Evolutionary conservation across 257 asterid species (phyloP).

Genomic region (Voacanga thouarsii): DNA sequence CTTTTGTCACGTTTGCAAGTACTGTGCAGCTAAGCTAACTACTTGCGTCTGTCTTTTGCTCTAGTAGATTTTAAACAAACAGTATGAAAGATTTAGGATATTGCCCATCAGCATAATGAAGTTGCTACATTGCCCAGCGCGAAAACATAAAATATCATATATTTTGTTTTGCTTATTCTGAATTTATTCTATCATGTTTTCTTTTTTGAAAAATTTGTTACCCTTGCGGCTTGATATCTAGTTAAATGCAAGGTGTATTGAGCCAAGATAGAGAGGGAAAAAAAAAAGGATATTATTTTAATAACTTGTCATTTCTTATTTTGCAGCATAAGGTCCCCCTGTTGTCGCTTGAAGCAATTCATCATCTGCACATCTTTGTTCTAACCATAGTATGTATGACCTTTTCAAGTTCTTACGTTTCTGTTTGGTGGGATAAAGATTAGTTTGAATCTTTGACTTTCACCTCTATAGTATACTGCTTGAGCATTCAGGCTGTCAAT

Average conservation of each 20-base stretch:
- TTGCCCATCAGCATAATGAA: not conserved
- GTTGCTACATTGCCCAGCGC: not conserved
- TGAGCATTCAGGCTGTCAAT: slow-evolving; percentile 36
- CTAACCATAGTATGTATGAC: slow-evolving; percentile 61
- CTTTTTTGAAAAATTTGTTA: not conserved
- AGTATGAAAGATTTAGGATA: not conserved
- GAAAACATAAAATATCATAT: too few relatives aligned
- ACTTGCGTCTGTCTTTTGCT: not conserved
- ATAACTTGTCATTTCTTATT: not conserved
- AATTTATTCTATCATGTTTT: not conserved
- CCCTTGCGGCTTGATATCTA: not conserved
- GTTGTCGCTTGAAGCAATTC: slow-evolving; percentile 57
- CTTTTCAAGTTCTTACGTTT: slow-evolving; percentile 60
- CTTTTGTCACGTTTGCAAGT: not conserved
- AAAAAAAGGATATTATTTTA: not conserved
- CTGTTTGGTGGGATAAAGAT: slow-evolving; percentile 66
- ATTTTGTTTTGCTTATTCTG: not conserved
- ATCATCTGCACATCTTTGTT: slow-evolving; percentile 77
- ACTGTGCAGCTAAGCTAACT: not conserved
- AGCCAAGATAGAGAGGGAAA: not conserved
- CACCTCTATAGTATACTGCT: not conserved
- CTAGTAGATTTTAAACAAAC: not conserved
- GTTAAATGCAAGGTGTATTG: not conserved
- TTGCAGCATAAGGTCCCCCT: slow-evolving; percentile 55
- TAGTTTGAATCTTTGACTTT: slow-evolving; percentile 13